These are phyloP conservation scores for Chlorella sp. DNA, from an alignment of 139 green algal species.

Conservation along the genomic window DNA sequence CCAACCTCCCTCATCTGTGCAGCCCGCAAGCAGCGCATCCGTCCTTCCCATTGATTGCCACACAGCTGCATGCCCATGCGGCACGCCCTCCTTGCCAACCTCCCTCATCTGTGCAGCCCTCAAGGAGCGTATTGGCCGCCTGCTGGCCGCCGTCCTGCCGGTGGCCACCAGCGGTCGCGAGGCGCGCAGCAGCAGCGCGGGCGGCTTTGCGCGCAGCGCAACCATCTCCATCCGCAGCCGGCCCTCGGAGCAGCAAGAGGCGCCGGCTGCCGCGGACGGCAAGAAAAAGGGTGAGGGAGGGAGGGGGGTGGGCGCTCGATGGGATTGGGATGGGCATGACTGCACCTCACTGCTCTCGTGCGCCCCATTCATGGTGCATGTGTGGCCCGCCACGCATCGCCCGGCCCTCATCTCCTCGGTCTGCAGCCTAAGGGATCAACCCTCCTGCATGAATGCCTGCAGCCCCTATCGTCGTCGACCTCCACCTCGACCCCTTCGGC, in stretches of 20 bases:
- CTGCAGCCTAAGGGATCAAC: too few relatives aligned
- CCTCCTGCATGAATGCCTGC: too few relatives aligned
- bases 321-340: background rate
- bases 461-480: background rate
- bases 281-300: background rate
- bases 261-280: background rate
- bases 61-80: too few relatives aligned
- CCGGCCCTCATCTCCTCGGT: background rate
- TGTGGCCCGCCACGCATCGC: background rate
- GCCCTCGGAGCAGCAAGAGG: background rate
- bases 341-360: background rate
- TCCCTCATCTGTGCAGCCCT: background rate
- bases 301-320: background rate
- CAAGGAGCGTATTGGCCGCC: constrained; percentile 28
- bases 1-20: background rate
- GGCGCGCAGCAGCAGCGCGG: background rate
- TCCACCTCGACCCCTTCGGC: background rate
- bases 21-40: too few relatives aligned
- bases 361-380: background rate
- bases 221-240: constrained; percentile 24
- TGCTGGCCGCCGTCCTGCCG: constrained; percentile 27
- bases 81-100: background rate
- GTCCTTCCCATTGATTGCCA: too few relatives aligned
- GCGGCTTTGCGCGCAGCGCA: background rate
- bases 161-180: constrained; percentile 39